A percentile compares a stretch with the other conserved stretches of the same genome.
phyloP scores from a whole-genome alignment of 2,329 filamentous ascomycete genomes.

The Cladorrhinum sp. region DNA sequence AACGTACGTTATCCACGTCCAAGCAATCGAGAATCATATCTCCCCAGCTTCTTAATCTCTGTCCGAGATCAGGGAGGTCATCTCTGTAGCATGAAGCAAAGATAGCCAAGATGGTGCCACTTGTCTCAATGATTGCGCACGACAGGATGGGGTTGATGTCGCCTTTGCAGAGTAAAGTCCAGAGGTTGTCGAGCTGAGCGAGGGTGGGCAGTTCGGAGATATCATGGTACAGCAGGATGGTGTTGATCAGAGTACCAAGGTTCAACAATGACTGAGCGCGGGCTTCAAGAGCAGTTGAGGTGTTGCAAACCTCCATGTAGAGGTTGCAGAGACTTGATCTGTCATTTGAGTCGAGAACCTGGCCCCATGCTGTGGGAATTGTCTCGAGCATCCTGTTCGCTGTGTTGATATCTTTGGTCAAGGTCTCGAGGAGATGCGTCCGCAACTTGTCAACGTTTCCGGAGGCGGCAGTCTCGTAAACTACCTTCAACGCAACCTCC shows the following conservation, averaged over 20 bases:
- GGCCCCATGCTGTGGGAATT: slow-evolving; percentile 33
- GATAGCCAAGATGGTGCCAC: slow-evolving; percentile 44
- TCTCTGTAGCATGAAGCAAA: slow-evolving; percentile 21
- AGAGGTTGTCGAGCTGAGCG: slow-evolving; percentile 39
- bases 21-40: slow-evolving; percentile 24
- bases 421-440: slow-evolving; percentile 35
- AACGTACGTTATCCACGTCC: slow-evolving; percentile 25
- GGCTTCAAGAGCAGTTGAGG: slow-evolving; percentile 42
- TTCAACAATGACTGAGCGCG: slow-evolving; percentile 47
- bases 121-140: slow-evolving; percentile 47
- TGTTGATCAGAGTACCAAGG: slow-evolving; percentile 46
- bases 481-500: slow-evolving; percentile 33
- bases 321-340: slow-evolving; percentile 36
- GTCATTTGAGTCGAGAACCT: background rate
- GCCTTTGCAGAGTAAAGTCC: slow-evolving; percentile 31
- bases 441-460: slow-evolving; percentile 25
- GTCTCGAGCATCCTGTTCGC: slow-evolving; percentile 41
- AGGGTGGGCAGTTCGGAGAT: slow-evolving; percentile 33
- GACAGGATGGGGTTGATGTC: slow-evolving; percentile 47
- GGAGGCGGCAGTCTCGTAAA: slow-evolving; percentile 33
- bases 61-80: slow-evolving; percentile 3
- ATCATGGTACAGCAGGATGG: slow-evolving; percentile 31
- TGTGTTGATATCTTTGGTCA: slow-evolving; percentile 41
- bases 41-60: slow-evolving; percentile 22
- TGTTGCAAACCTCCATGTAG: slow-evolving; percentile 43